Evolutionary conservation across 768 basidiomycete genomes (phyloP).

Genomic region (Phaffia australis): DNA sequence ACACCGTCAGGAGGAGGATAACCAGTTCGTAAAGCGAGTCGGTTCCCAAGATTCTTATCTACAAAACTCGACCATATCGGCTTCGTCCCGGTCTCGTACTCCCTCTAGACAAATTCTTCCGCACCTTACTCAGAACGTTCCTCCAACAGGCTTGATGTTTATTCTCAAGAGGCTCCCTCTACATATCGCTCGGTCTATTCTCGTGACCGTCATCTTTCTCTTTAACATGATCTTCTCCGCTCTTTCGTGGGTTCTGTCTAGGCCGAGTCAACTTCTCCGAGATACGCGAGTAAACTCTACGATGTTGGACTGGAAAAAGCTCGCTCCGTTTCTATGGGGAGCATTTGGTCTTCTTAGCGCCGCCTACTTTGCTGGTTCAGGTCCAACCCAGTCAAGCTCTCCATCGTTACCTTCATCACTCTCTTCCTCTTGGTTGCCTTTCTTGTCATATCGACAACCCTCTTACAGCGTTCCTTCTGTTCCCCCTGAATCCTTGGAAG

Average conservation of each 20-base stretch:
- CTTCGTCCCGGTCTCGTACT: not conserved
- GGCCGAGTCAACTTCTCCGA: conserved; percentile 8
- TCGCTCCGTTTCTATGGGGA: conserved; percentile 9
- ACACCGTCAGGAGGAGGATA: too few relatives aligned
- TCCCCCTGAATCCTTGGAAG: conserved; percentile 34
- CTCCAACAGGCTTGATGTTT: not conserved
- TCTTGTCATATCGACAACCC: conserved; percentile 5
- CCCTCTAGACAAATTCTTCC: conserved; percentile 1
- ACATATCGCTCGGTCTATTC: not conserved
- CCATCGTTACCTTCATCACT: conserved; percentile 21
- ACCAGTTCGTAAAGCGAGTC: too few relatives aligned
- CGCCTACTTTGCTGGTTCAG: conserved; percentile 7
- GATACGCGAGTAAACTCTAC: not conserved
- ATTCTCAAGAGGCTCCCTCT: not conserved
- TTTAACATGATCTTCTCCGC: conserved; percentile 1
- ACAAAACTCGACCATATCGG: not conserved
- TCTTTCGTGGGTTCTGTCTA: not conserved
- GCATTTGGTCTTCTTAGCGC: not conserved
- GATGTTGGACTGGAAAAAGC: conserved; percentile 12
- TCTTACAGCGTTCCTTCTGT: not conserved
- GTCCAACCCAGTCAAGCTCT: conserved; percentile 19
- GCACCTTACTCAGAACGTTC: not conserved
- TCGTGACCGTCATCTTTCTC: conserved; percentile 10
- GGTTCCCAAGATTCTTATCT: too few relatives aligned
- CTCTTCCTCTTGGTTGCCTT: conserved; percentile 18